Conservation (phyloP, 352 stramenopile genomes). For the Phytophthora pistaciae region DNA sequence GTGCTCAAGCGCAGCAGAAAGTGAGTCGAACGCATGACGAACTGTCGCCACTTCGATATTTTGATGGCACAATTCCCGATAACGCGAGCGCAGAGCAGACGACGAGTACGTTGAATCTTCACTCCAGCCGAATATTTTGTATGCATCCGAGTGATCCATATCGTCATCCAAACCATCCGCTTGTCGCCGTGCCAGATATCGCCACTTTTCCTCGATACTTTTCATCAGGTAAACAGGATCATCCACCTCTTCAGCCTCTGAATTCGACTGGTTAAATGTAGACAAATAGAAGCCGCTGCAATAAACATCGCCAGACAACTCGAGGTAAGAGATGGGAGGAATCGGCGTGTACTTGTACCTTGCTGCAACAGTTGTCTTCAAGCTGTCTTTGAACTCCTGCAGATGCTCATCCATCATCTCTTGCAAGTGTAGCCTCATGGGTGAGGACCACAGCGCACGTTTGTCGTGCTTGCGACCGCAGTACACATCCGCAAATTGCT, state of each 20-base stretch:
- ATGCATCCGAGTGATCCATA: constrained; percentile 61
- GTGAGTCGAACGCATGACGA: constrained; percentile 65
- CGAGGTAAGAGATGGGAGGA: constrained; percentile 70
- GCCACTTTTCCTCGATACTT: constrained; percentile 85
- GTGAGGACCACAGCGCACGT: constrained; percentile 71
- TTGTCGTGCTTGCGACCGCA: constrained; percentile 65
- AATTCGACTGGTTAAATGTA: constrained; percentile 63
- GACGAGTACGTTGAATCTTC: constrained; percentile 52
- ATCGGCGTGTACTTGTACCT: constrained; percentile 75
- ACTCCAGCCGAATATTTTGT: constrained; percentile 78
- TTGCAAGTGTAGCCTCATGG: constrained; percentile 80
- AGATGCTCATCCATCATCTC: constrained; percentile 81
- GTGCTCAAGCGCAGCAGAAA: constrained; percentile 60
- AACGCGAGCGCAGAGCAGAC: constrained; percentile 63
- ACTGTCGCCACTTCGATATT: constrained; percentile 54
- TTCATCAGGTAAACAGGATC: constrained; percentile 81
- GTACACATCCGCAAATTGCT: constrained; percentile 76
- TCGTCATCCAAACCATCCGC: constrained; percentile 47
- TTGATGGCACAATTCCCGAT: constrained; percentile 70
- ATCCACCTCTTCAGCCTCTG: constrained; percentile 71
- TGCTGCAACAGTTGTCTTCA: constrained; percentile 61
- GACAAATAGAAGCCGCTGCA: constrained; percentile 82
- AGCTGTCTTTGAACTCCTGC: constrained; percentile 66
- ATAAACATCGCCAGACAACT: constrained; percentile 81
- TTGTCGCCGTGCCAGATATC: constrained; percentile 60